Base-by-base conservation (phyloP, 495 filamentous ascomycete species). In the Penicillium salamii region DNA sequence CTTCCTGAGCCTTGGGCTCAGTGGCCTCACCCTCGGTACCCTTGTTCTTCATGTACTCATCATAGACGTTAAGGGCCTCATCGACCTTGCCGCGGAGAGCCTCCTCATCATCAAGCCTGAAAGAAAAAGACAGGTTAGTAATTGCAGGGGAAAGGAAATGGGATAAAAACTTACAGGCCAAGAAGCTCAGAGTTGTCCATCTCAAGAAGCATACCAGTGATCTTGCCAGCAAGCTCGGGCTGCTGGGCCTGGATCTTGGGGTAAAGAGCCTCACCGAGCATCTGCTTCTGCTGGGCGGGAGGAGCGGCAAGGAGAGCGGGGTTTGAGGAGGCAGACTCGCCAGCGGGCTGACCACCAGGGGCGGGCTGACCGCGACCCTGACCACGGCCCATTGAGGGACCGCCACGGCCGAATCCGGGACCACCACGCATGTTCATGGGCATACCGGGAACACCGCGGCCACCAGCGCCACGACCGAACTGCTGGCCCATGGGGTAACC, bases 201-300 rank as follows among this genome's bases (percentile, higher is more conserved):
- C 81, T 99, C 93, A 58, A 99, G 66, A 61, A 99, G 83, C 93
- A 99, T 99, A 70, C 93, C 93, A 51, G 93, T 99, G 64, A 99
- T 97, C 86, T 99, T 99, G 58, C 93, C 93, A 54, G 93, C 93
- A 52, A 99, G 78, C 54, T 95, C 89, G 35, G 91, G 90, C 78
- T 97, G 90, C 71, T 93, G 82, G 44, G 79, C 80, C 68, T 90
- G 84, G 63, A 99, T 97, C 86, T 97, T 97, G 55, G 93, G 93
- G 79, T 97, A 99, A 43, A 99, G 83, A 46, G 88, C 86, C 76
- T 99, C 93, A 59, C 93, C 93, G 45, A 99, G 82, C 73, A 96
- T 85, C 78, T 99, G 93, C 84, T 99, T 99, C 78, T 97, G 95
- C 65, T 90, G 86, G 28, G 72, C 65, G 12, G 83, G 71, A 44